Conservation (phyloP, 345 rosid species). For the Trapa bicornis region DNA sequence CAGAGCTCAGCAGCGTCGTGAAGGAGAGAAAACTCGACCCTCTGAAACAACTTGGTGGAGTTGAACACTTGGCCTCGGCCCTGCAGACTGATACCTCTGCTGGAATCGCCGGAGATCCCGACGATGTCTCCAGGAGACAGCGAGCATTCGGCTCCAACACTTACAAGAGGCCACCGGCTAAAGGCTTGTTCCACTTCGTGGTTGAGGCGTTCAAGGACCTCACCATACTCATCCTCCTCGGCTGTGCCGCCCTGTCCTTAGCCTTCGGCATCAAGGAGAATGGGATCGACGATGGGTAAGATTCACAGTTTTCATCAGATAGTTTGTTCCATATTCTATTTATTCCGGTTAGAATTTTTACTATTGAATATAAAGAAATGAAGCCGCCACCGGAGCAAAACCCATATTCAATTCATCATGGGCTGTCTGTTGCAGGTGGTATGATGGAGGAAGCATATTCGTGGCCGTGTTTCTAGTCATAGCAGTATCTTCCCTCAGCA, state of each 20-base stretch:
- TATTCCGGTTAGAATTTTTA: no score
- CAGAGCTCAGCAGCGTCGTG: constrained; percentile 25
- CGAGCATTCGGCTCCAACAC: constrained; percentile 47
- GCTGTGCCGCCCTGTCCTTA: constrained; percentile 48
- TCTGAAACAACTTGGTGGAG: constrained; percentile 28
- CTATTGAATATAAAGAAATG: not conserved
- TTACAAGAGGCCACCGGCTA: constrained; percentile 51
- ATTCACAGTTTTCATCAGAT: not conserved
- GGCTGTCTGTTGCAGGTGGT: constrained; percentile 21
- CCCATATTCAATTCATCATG: not conserved
- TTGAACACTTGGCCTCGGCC: constrained; percentile 24
- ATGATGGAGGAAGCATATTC: constrained; percentile 58
- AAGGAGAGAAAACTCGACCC: constrained; percentile 23
- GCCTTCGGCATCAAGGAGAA: constrained; percentile 49
- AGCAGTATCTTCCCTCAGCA: constrained; percentile 38
- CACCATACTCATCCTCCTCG: constrained; percentile 48
- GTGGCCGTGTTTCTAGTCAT: constrained; percentile 45
- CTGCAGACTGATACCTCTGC: constrained; percentile 18
- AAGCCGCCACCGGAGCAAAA: not conserved
- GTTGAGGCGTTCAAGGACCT: constrained; percentile 41
- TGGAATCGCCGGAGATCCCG: constrained; percentile 29
- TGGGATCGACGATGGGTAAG: constrained; percentile 37
- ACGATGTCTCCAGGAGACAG: constrained; percentile 26
- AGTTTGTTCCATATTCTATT: not conserved
- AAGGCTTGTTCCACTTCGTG: constrained; percentile 32